Evolutionary conservation across 2,329 filamentous ascomycete genomes (phyloP).

Genomic region (Chaetomiaceae sp.): DNA sequence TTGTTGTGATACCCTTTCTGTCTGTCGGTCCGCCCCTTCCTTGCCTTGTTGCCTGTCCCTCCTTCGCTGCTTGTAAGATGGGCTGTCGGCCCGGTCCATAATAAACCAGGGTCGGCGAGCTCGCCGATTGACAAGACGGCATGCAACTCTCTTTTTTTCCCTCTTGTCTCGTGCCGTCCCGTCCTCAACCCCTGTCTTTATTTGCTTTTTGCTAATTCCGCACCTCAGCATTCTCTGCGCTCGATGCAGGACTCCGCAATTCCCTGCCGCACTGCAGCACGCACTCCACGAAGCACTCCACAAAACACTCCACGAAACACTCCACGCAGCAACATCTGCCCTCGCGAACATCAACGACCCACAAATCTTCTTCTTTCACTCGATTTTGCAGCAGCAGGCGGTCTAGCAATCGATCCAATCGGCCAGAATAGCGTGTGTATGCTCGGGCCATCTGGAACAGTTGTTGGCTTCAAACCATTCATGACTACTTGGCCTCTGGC

Average conservation of each 20-base stretch:
- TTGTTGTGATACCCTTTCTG: no score
- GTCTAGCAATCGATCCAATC: neutral
- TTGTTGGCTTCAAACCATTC: no score
- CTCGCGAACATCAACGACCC: neutral
- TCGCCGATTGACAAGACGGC: no score
- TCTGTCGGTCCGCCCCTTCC: neutral
- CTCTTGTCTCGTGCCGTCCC: constrained; percentile 1
- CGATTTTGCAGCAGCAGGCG: constrained; percentile 4
- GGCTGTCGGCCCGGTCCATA: neutral
- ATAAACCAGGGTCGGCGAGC: no score
- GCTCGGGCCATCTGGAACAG: constrained; percentile 4
- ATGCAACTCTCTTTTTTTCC: constrained; percentile 2
- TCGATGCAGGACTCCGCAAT: neutral
- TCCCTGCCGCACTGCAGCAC: neutral
- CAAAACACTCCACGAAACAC: no score
- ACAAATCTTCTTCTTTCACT: constrained; percentile 8
- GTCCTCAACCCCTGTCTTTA: neutral
- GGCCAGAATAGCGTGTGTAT: neutral
- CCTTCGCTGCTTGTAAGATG: neutral
- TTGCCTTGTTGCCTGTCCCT: neutral
- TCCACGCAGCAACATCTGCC: no score
- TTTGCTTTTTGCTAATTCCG: neutral
- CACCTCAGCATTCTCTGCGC: neutral
- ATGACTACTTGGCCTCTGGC: neutral
- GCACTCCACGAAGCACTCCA: no score